These are phyloP conservation scores for Clarireedia homoeocarpa DNA, from an alignment of 2,329 filamentous ascomycete genomes.

Conservation along the genomic window DNA sequence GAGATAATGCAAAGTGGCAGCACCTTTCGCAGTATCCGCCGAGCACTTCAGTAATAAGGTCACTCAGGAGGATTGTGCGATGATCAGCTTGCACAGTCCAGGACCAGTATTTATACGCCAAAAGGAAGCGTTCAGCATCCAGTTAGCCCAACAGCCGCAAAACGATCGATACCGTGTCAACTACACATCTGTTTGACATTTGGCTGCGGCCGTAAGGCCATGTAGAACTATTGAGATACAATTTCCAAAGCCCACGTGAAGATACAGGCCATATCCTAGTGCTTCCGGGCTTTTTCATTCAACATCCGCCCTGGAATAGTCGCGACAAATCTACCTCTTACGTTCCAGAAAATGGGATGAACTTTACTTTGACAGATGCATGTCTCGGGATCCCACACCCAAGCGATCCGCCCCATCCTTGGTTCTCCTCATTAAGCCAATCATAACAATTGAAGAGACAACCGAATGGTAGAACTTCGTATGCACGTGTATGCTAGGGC, in stretches of 20 bases:
- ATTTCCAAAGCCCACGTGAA: not conserved
- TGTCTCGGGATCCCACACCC: conserved; percentile 8
- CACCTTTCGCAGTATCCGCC: not conserved
- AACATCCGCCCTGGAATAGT: not conserved
- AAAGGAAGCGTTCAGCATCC: not conserved
- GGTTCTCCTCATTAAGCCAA: not conserved
- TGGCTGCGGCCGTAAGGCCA: too few species aligned
- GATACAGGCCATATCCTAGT: not conserved
- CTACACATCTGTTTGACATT: too few species aligned
- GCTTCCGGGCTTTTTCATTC: not conserved
- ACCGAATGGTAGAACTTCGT: not conserved
- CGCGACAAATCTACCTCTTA: not conserved
- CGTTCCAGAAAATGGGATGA: conserved; percentile 1
- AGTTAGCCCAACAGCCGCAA: not conserved
- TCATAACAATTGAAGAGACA: not conserved
- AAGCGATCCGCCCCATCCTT: not conserved
- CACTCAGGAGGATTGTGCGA: not conserved
- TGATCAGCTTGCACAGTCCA: not conserved
- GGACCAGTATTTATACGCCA: not conserved
- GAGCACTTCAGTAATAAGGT: not conserved
- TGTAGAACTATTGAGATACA: not conserved
- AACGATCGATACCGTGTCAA: not conserved
- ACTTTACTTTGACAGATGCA: conserved; percentile 7
- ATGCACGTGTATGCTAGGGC: not conserved
- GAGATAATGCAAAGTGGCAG: conserved; percentile 4